phyloP scores from a whole-genome alignment of 2,329 filamentous ascomycete species.

The Saccharata proteae region DNA sequence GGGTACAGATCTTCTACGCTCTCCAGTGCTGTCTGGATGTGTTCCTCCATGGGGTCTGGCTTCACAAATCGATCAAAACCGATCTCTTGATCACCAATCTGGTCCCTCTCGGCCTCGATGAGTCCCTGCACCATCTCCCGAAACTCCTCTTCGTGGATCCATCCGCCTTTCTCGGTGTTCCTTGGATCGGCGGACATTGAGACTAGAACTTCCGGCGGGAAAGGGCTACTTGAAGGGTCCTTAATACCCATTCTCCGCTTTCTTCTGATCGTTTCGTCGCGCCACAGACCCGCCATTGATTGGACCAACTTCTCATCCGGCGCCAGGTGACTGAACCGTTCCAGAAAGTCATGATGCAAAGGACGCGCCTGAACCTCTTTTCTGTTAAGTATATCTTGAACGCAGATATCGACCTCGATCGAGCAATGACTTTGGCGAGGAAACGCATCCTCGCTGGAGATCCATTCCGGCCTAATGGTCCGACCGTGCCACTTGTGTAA shows the following conservation, averaged over 20 bases:
- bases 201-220: conserved; percentile 67
- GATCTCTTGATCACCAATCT: conserved; percentile 31
- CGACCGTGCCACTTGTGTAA: conserved; percentile 69
- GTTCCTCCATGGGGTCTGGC: conserved; percentile 38
- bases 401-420: conserved; percentile 79
- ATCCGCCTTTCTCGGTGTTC: conserved; percentile 59
- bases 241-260: conserved; percentile 57
- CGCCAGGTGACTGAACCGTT: conserved; percentile 51
- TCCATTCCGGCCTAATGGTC: conserved; percentile 48
- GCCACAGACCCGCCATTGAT: conserved; percentile 91
- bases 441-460: conserved; percentile 52
- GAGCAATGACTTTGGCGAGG: conserved; percentile 78
- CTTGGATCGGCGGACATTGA: conserved; percentile 81
- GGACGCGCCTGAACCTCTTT: conserved; percentile 60
- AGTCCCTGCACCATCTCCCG: conserved; percentile 51
- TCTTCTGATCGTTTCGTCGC: conserved; percentile 71
- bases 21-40: conserved; percentile 65
- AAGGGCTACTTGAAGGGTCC: conserved; percentile 59
- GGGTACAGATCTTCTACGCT: conserved; percentile 83
- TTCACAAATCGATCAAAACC: conserved; percentile 57
- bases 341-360: conserved; percentile 79
- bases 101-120: conserved; percentile 49
- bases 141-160: conserved; percentile 88
- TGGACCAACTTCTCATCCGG: conserved; percentile 71
- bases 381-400: conserved; percentile 79